Base-by-base conservation (phyloP, 345 rosid species). In the Odontarrhena argentea region DNA sequence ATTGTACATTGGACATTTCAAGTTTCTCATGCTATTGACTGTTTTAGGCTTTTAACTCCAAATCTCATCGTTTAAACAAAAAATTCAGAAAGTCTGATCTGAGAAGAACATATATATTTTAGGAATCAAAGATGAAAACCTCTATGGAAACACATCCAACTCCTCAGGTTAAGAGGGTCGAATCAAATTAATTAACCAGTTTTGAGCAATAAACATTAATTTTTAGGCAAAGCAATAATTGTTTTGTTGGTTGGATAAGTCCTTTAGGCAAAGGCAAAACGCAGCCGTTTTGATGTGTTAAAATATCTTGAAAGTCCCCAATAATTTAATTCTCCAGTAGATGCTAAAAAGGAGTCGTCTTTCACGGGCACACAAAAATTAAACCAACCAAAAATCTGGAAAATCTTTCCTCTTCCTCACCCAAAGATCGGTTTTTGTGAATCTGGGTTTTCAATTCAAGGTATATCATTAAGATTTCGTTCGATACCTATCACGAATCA, bases 281-380 rank as follows among this genome's bases (percentile, higher is more conserved):
- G 73, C 36, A 0, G 6, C 44, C 66, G 73, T 57, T 47, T 66
- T 56, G 5, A 9, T 14, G 37, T 15, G 13, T 9, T 25, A 59
- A 66, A 61, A 52, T 24, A 69, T 61, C 65, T 11, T 26, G 9
- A 15, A 13, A 30, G 5, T n/a, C 40, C 14, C 12, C 9, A 71
- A 64, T 35, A 9, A 55, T 37, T 10, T 46, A 10, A 43, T 52
- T 52, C 9, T 8, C 30, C 9, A 6, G 43, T 30, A 42, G 54
- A 58, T 65, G 59, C 59, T 51, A 57, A 51, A 73, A 59, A 59
- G 61, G 9, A 65, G 61, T 67, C 72, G 68, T 53, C 61, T 60
- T 60, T 59, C 63, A 66, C 61, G 67, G 69, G 62, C 46, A 58
- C 55, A 42, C 63, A 18, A 3, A 38, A 40, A 70, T 46, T 43